Base-by-base conservation (phyloP, 164 flowering plant genomes). In the Liquidambar formosana region DNA sequence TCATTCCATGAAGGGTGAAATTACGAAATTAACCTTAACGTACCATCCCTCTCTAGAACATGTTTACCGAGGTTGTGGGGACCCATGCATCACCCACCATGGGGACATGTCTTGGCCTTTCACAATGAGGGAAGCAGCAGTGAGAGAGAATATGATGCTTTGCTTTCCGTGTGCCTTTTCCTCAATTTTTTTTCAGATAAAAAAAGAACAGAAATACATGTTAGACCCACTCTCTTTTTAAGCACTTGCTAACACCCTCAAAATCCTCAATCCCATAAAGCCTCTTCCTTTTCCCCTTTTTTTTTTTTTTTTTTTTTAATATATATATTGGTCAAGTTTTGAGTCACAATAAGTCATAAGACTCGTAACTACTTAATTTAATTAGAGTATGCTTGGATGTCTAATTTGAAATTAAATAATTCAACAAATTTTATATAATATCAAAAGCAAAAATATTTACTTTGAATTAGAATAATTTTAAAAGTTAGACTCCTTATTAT, bases 81-180 rank as follows among this genome's bases (percentile, higher is more conserved):
- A 47, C 77, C 78, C 73, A 47, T 75, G 81, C 70, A 70, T 58
- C 69, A 54, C 73, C 83, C 85, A 80, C 72, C 68, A 70, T 45
- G 76, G 82, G 67, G 79, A 79, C 80, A 77, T 70, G 67, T 57
- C 48, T 67, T 74, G 78, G 66, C 67, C 73, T 64, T 75, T 78
- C 76, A 75, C 64, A 67, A 69, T 63, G 67, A 43, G 70, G 68
- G 77, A 33, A 58, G 62, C n/a, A 46, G 64, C 21, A 46, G 23
- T 41, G 57, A 46, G 18, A 66, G 58, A 72, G 89, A 83, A 79
- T 83, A 73, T 47, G 85, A 77, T 82, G 81, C 84, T 71, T 77
- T 79, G 68, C 77, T 75, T 81, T 76, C 72, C 26, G 71, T 73
- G 76, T 74, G 59, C 57, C 10, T 61, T 65, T 56, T 62, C 41